Percentiles rank a stretch among this genome's conserved stretches.
Conservation (phyloP, 495 filamentous ascomycete species). For the Daldinia concentrica region DNA sequence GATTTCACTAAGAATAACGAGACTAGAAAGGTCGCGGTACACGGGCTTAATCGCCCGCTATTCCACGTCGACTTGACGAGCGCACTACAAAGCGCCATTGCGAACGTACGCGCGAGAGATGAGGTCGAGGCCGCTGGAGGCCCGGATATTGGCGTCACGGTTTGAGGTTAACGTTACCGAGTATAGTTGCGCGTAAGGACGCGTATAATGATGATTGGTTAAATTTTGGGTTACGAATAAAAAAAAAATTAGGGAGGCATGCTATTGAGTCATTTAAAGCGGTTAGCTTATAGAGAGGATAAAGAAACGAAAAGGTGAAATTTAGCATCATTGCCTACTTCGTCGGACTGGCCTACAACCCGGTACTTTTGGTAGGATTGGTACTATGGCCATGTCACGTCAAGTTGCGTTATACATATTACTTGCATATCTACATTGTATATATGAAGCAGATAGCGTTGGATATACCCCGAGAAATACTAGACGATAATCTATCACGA, state of each 20-base stretch:
- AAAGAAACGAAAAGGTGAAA: neutral
- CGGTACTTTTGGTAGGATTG: neutral
- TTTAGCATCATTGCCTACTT: neutral
- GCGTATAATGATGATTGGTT: neutral
- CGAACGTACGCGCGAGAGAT: slow-evolving; percentile 69
- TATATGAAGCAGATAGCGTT: slow-evolving; percentile 5
- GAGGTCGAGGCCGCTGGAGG: slow-evolving; percentile 43
- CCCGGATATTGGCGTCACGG: slow-evolving; percentile 29
- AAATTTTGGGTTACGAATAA: neutral
- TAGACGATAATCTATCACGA: neutral
- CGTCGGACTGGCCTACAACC: neutral
- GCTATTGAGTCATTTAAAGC: neutral
- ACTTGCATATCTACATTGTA: slow-evolving; percentile 5
- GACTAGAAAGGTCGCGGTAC: slow-evolving; percentile 67
- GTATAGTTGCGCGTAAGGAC: neutral
- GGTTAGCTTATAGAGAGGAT: neutral
- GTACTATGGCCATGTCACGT: neutral
- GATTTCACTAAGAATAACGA: slow-evolving; percentile 20
- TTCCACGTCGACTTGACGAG: slow-evolving; percentile 96
- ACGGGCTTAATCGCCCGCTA: slow-evolving; percentile 86
- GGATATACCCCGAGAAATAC: slow-evolving; percentile 19
- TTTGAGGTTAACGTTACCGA: slow-evolving; percentile 6
- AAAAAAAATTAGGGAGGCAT: neutral
- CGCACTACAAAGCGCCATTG: slow-evolving; percentile 87
- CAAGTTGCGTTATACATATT: neutral